Conservation (phyloP, 306 rosid species). For the Quercus rubra region DNA sequence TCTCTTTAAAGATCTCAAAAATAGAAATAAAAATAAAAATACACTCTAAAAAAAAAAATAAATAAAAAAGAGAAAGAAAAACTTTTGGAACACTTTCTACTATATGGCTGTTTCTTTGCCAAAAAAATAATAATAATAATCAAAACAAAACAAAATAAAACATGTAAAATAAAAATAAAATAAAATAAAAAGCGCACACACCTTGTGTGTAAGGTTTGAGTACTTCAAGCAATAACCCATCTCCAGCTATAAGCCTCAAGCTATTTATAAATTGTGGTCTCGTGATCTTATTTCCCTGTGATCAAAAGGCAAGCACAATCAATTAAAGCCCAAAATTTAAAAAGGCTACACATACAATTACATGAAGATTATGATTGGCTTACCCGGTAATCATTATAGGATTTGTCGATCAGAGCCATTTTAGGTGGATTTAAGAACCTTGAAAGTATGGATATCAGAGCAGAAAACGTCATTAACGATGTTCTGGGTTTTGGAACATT, state of each 20-base stretch:
- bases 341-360: background rate
- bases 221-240: conserved; percentile 11
- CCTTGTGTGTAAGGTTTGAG: background rate
- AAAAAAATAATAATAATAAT: too few relatives aligned
- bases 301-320: background rate
- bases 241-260: conserved; percentile 30
- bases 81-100: too few relatives aligned
- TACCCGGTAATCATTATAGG: conserved; percentile 35
- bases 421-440: conserved; percentile 28
- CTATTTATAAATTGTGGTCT: conserved; percentile 22
- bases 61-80: too few relatives aligned
- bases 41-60: too few relatives aligned
- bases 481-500: conserved; percentile 9
- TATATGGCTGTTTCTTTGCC: too few relatives aligned
- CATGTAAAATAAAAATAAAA: too few relatives aligned
- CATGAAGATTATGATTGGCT: background rate
- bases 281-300: conserved; percentile 35
- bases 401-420: conserved; percentile 30
- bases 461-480: conserved; percentile 31
- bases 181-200: background rate
- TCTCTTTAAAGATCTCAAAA: too few relatives aligned
- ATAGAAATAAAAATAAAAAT: too few relatives aligned
- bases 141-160: too few relatives aligned
- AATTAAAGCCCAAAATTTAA: background rate
- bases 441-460: conserved; percentile 35